Evolutionary conservation across 208 protist genomes (phyloP).

Genomic region (Crithidia acanthocephali): DNA sequence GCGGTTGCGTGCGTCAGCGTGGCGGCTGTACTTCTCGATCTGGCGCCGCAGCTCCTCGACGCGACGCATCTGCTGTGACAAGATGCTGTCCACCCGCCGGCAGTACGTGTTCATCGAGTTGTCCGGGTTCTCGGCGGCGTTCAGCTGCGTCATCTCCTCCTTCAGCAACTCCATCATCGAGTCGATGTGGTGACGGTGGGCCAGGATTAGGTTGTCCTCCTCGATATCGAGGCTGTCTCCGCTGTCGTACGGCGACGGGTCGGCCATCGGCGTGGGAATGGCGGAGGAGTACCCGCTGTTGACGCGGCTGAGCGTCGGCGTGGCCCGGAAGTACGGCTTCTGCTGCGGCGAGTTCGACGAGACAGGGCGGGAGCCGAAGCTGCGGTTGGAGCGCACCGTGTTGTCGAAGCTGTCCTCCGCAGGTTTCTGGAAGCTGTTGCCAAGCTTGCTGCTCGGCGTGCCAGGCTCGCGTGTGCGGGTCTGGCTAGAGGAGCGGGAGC

Average conservation of each 20-base stretch:
- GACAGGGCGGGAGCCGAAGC: conserved; percentile 37
- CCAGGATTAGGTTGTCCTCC: conserved; percentile 90
- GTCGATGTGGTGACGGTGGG: conserved; percentile 94
- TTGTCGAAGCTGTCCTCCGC: conserved; percentile 37
- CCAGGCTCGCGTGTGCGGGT: conserved; percentile 57
- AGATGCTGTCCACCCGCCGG: conserved; percentile 82
- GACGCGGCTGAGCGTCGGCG: conserved; percentile 37
- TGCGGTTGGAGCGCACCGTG: conserved; percentile 44
- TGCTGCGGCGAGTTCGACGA: conserved; percentile 30
- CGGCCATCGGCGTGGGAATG: conserved; percentile 34
- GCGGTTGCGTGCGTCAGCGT: conserved; percentile 24
- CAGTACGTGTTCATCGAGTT: conserved; percentile 91
- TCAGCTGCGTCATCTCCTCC: conserved; percentile 94
- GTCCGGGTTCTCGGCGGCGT: conserved; percentile 89
- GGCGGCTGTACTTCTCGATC: conserved; percentile 73
- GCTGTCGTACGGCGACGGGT: conserved; percentile 67
- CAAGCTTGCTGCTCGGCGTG: conserved; percentile 57
- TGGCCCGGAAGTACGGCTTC: conserved; percentile 49
- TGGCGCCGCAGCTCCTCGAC: conserved; percentile 83
- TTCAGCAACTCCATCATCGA: conserved; percentile 94
- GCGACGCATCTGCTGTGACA: conserved; percentile 70
- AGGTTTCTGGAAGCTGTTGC: conserved; percentile 38
- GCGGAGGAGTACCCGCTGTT: conserved; percentile 47
- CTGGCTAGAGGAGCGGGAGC: conserved; percentile 62
- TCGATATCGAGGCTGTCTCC: conserved; percentile 88